Percentiles rank a stretch among this genome's conserved stretches.
Evolutionary conservation across 345 rosid genomes (phyloP).

Genomic region (Populus euphratica): DNA sequence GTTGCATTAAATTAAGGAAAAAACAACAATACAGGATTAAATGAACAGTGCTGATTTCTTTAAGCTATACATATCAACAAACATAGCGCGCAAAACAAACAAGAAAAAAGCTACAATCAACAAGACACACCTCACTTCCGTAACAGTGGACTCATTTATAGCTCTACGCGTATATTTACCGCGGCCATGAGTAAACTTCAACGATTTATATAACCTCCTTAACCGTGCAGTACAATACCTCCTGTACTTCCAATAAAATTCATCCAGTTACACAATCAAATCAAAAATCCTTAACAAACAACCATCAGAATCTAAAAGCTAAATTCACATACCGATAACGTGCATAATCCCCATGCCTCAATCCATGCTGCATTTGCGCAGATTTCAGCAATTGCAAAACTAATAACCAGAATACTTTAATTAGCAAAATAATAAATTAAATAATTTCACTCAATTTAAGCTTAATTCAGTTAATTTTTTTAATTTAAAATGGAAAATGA

Average conservation of each 20-base stretch:
- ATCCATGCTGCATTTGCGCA: constrained; percentile 95
- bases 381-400: constrained; percentile 87
- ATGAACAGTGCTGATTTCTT: too few species aligned
- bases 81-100: not conserved
- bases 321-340: constrained; percentile 61
- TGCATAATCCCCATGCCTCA: constrained; percentile 91
- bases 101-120: not conserved
- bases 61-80: too few species aligned
- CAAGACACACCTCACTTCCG: constrained; percentile 76
- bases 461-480: not conserved
- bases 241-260: constrained; percentile 41
- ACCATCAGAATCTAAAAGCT: not conserved
- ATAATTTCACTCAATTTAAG: not conserved
- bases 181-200: constrained; percentile 96
- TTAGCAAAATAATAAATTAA: not conserved
- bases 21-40: too few species aligned
- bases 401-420: constrained; percentile 19
- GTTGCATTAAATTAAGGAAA: too few species aligned
- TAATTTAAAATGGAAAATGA: not conserved
- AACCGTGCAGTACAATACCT: constrained; percentile 94
- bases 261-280: constrained; percentile 13
- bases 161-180: constrained; percentile 69
- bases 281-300: not conserved
- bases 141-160: constrained; percentile 74
- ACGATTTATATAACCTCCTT: constrained; percentile 86